Evolutionary conservation across 140 eudicot species (phyloP).

Genomic region (Ambrosia hybrid): DNA sequence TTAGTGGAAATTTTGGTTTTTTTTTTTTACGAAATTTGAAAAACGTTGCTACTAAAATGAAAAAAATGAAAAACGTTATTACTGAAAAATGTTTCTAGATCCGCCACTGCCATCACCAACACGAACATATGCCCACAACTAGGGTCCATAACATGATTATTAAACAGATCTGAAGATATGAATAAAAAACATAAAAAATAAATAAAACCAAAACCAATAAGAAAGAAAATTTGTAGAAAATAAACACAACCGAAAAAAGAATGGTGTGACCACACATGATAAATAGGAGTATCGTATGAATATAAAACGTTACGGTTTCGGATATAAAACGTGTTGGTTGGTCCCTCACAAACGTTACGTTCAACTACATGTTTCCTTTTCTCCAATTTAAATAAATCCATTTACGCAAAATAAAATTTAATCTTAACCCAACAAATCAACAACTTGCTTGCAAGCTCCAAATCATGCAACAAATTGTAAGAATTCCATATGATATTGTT

Average conservation of each 20-base stretch:
- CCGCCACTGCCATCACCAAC: no score
- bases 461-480: slow-evolving; percentile 24
- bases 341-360: no score
- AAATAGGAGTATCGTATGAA: neutral
- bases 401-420: slow-evolving; percentile 1
- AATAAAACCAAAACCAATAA: no score
- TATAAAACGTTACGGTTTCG: neutral
- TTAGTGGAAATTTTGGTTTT: no score
- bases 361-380: slow-evolving; percentile 7
- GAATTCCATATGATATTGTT: neutral
- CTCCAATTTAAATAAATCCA: neutral
- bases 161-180: no score
- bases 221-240: neutral
- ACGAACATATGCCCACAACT: no score
- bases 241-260: neutral
- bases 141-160: no score
- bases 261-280: neutral
- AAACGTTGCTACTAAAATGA: no score
- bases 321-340: slow-evolving; percentile 11
- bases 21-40: no score
- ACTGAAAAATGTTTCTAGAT: no score
- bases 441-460: neutral
- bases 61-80: no score
- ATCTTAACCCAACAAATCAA: neutral
- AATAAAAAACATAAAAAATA: no score